phyloP scores from a whole-genome alignment of 2,329 filamentous ascomycete species.

The Nigrospora osmanthi region DNA sequence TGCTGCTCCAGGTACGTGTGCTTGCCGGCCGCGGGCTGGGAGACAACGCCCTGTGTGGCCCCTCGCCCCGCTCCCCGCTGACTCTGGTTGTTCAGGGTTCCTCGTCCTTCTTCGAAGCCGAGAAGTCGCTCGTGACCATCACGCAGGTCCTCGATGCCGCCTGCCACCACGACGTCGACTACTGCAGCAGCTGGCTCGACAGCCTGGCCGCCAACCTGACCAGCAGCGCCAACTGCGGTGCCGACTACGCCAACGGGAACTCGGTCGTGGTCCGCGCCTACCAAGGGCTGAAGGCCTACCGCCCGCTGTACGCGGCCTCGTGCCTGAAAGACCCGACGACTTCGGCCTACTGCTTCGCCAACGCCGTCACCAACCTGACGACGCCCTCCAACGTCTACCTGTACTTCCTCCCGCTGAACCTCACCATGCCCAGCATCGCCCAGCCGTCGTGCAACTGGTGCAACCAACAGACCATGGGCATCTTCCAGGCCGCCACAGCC shows the following conservation, averaged over 20 bases:
- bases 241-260: constrained; percentile 62
- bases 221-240: constrained; percentile 55
- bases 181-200: constrained; percentile 60
- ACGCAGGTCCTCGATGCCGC: constrained; percentile 72
- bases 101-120: constrained; percentile 72
- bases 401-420: constrained; percentile 80
- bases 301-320: constrained; percentile 68
- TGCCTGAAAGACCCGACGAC: constrained; percentile 65
- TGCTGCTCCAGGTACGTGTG: constrained; percentile 65
- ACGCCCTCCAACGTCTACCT: constrained; percentile 68
- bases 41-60: constrained; percentile 9
- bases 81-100: constrained; percentile 53
- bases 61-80: neutral
- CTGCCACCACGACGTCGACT: constrained; percentile 59
- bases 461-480: constrained; percentile 70
- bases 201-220: constrained; percentile 59
- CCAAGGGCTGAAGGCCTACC: constrained; percentile 68
- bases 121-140: constrained; percentile 62
- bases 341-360: constrained; percentile 71
- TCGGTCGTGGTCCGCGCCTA: constrained; percentile 67
- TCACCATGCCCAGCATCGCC: constrained; percentile 56
- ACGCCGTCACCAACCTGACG: constrained; percentile 70
- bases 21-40: too few relatives aligned
- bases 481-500: constrained; percentile 64
- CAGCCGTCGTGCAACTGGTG: constrained; percentile 72